Evolutionary conservation across 2,329 filamentous ascomycete genomes (phyloP), one percentile per base, ranked within the genome.

Genomic region (Botrytis byssoidea): DNA sequence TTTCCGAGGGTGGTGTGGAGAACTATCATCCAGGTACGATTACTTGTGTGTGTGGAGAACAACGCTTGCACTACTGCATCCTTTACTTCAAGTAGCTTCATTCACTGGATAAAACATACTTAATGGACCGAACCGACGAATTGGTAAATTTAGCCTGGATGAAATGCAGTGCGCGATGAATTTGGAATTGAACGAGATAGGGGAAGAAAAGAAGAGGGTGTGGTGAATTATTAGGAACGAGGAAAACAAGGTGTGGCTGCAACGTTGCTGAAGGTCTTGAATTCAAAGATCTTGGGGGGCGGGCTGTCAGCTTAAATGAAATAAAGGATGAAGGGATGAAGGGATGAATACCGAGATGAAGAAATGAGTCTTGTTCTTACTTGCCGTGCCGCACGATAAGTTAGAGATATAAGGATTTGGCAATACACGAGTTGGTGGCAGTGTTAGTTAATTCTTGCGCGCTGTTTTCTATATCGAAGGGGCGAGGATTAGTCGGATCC

Each of bases 381-480:
- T 67, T 67, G 22, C 25, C 60, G 37, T n/a, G 37, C 25, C 14
- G 65, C 32, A 55, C 29, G 65, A 18, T 18, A 9, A 18, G n/a
- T 67, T 40, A 40, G 65, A 67, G 25, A 29, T 67, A 67, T 29
- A 40, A 55, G 46, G 32, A 40, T 67, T 67, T n/a, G 22, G 44
- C 8, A 32, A 40, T 67, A 40, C 25, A 55, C 46, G 46, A 67
- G 65, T n/a, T 67, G 32, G 64, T 67, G 46, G 46, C 65, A 40
- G 46, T 67, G 64, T 37, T 64, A 44, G 16, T 20, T 10, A 5
- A 12, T 65, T 46, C 22, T 65, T 32, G 40, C n/a, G 29, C 32
- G 40, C 10, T 40, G n/a, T 55, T 51, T 37, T 55, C 32, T 55
- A 40, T 20, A 67, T 8, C 46, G 14, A 35, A 35, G 35, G 35